These are phyloP conservation scores for Pleurozium schreberi DNA, from an alignment of 225 moss, liverwort and hornwort species.

Conservation along the genomic window DNA sequence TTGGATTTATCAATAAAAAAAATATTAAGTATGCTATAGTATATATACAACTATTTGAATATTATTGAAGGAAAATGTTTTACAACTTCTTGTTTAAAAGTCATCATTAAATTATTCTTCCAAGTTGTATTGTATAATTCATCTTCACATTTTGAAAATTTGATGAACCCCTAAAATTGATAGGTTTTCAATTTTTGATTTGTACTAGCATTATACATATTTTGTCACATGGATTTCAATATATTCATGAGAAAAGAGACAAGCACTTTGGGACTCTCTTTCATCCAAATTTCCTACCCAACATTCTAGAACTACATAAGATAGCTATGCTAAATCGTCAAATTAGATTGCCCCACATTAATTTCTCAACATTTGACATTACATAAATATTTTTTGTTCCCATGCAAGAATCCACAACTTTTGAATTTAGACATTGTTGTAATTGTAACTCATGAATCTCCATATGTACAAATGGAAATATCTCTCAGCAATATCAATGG, in stretches of 20 bases:
- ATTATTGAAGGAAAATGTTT: background rate
- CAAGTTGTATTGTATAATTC: no score
- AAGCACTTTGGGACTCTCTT: background rate
- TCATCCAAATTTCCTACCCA: no score
- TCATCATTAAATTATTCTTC: background rate
- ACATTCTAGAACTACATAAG: fast-evolving
- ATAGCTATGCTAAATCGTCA: background rate
- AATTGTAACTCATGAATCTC: background rate
- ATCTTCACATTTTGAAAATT: background rate
- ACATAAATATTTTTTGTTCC: background rate
- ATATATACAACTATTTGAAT: background rate
- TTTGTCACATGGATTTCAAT: background rate
- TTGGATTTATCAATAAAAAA: no score
- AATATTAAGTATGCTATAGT: background rate
- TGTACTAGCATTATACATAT: background rate
- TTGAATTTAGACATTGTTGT: background rate
- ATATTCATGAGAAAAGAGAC: background rate
- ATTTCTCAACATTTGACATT: background rate
- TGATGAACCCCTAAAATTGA: no score
- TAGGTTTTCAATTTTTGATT: background rate
- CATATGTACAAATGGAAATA: background rate
- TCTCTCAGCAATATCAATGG: background rate
- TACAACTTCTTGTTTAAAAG: background rate
- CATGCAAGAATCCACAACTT: background rate
- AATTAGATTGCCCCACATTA: background rate